Base-by-base conservation (phyloP, 1,139 yeast species). In the Hemisphaericaspora subhashii region DNA sequence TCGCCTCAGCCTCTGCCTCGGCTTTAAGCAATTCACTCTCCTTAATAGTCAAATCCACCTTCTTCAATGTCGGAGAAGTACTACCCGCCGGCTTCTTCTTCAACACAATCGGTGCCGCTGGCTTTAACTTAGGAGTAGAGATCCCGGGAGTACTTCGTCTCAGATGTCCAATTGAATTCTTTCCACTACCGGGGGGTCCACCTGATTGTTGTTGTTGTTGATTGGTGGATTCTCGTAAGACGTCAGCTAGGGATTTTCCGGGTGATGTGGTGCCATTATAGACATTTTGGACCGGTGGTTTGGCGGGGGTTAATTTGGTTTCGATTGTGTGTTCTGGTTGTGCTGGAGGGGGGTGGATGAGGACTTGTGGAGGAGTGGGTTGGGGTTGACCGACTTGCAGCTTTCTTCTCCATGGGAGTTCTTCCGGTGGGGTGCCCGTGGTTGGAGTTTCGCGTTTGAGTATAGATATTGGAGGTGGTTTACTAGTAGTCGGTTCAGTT, bases 191-290 rank as follows among this genome's bases (percentile, higher is more conserved):
- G n/a, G n/a, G n/a, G n/a, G n/a, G 40, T 7, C 42, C 9, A 5
- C 45, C 38, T 6, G 42, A 23, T 13, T 33, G 21, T n/a, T n/a
- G n/a, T n/a, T n/a, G n/a, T n/a, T n/a, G n/a, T n/a, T n/a, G n/a
- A n/a, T n/a, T n/a, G n/a, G n/a, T n/a, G 13, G 48, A 32, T 29
- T 47, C 55, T 33, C 73, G 64, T 37, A 71, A 59, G 15, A 69
- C 46, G 37, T 68, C 68, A 0, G 76, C 77, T 39, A 68, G 58
- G 42, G 74, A 69, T 42, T 58, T 53, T 1, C 62, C 60, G 6
- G 54, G 48, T 6, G 8, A 22, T 16, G 58, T 63, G 32, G 53
- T 49, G 12, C 40, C 33, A 14, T 38, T 27, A 28, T 41, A 38
- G 3, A 42, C 35, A 15, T 29, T 40, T 31, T 53, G 47, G 11